Evolutionary conservation across 129 eudicot species (phyloP).

Genomic region (Oenanthe sinensis): DNA sequence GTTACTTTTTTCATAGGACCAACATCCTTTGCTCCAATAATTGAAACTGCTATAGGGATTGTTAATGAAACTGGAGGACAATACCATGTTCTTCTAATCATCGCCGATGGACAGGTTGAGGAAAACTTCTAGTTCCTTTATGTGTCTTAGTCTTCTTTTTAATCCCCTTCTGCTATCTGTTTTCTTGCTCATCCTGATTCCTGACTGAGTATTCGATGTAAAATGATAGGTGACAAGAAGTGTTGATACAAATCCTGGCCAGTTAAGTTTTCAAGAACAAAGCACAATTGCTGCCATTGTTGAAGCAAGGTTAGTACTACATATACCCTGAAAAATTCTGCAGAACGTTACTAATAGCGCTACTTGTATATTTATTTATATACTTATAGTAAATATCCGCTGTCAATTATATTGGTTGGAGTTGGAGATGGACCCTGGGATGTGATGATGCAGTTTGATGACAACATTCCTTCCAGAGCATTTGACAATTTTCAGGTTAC

Average conservation of each 20-base stretch:
- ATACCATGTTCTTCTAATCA: constrained; percentile 66
- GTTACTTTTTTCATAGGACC: constrained; percentile 37
- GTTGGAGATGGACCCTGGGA: constrained; percentile 94
- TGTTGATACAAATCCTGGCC: constrained; percentile 33
- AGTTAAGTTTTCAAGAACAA: constrained; percentile 59
- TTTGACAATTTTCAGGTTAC: constrained; percentile 79
- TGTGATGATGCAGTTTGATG: constrained; percentile 64
- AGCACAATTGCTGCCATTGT: constrained; percentile 75
- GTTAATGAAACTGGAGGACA: constrained; percentile 73
- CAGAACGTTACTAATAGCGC: neutral
- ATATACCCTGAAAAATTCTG: neutral
- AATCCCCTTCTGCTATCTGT: neutral
- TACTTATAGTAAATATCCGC: constrained; percentile 45
- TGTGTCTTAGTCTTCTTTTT: neutral
- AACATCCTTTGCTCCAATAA: constrained; percentile 73
- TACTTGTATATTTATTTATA: neutral
- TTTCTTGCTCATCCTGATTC: neutral
- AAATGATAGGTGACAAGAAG: constrained; percentile 61
- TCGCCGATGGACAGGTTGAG: constrained; percentile 76
- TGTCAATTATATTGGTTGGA: constrained; percentile 72
- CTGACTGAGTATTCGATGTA: neutral
- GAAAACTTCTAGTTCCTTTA: neutral
- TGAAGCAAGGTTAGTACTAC: constrained; percentile 50
- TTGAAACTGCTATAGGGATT: constrained; percentile 57
- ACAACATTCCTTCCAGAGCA: constrained; percentile 67